phyloP scores from a whole-genome alignment of 768 basidiomycete genomes.

The Russula sp. region DNA sequence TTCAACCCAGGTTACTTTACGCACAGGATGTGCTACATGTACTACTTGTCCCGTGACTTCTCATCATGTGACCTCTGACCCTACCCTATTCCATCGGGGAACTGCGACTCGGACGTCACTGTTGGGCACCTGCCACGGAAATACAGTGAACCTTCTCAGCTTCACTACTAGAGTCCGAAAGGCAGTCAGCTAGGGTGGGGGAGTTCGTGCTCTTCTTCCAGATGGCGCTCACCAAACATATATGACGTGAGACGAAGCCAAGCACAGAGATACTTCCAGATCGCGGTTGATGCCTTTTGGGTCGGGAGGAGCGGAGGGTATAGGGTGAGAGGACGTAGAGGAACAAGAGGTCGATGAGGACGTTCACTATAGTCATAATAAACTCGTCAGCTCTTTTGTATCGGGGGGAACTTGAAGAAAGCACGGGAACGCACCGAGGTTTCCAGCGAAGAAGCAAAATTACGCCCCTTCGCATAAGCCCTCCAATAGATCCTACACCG shows the following conservation, averaged over 20 bases:
- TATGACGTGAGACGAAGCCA: constrained; percentile 80
- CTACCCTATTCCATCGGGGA: constrained; percentile 36
- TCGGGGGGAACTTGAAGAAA: neutral
- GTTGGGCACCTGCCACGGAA: constrained; percentile 72
- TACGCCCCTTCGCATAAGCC: constrained; percentile 57
- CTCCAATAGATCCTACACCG: constrained; percentile 61
- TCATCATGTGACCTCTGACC: no score
- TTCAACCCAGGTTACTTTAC: no score
- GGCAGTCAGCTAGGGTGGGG: constrained; percentile 34
- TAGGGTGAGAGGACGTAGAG: constrained; percentile 81
- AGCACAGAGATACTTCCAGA: constrained; percentile 65
- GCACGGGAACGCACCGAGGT: constrained; percentile 46
- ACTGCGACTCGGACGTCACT: constrained; percentile 79
- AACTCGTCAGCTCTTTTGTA: neutral
- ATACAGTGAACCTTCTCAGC: constrained; percentile 31
- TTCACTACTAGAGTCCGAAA: constrained; percentile 29
- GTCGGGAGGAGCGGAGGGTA: constrained; percentile 72
- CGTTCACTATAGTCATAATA: constrained; percentile 45
- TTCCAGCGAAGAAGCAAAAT: constrained; percentile 86
- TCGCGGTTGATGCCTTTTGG: constrained; percentile 47
- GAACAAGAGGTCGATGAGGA: constrained; percentile 86
- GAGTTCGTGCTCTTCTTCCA: constrained; percentile 57
- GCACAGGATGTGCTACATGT: no score
- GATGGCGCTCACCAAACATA: constrained; percentile 70
- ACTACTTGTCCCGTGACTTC: no score